Percentiles rank a stretch among this genome's conserved stretches.
These are phyloP conservation scores for Mortierella sp. DNA, from an alignment of 371 early-diverging fungal species.

Conservation along the genomic window DNA sequence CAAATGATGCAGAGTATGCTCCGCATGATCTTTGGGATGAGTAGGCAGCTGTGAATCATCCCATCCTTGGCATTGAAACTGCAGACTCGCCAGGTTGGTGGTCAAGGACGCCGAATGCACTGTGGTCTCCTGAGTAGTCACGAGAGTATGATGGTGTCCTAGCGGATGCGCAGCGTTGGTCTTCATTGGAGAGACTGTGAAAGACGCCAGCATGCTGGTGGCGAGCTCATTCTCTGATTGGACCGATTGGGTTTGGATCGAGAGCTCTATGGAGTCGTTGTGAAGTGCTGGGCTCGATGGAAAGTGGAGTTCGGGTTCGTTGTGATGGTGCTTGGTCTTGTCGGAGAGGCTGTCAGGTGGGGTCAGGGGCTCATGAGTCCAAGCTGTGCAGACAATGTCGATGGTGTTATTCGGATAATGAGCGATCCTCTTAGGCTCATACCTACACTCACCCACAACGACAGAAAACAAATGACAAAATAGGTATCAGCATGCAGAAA, in stretches of 20 bases:
- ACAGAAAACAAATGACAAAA: not conserved
- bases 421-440: slow-evolving; percentile 10
- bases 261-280: not conserved
- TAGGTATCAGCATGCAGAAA: too few relatives aligned
- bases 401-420: slow-evolving; percentile 10
- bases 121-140: not conserved
- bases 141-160: not conserved
- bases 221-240: not conserved
- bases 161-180: not conserved
- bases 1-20: not conserved
- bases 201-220: not conserved
- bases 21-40: not conserved
- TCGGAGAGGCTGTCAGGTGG: not conserved
- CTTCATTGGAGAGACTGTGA: not conserved
- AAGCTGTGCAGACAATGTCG: slow-evolving; percentile 10
- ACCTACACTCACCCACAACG: not conserved
- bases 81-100: not conserved
- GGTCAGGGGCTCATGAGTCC: not conserved
- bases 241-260: not conserved
- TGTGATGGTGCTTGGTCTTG: not conserved
- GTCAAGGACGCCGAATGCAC: not conserved
- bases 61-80: not conserved
- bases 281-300: not conserved
- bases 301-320: not conserved
- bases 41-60: not conserved